Percentiles rank a stretch among this genome's conserved stretches.
phyloP scores from a whole-genome alignment of 495 filamentous ascomycete genomes.

The Neurospora sp. region DNA sequence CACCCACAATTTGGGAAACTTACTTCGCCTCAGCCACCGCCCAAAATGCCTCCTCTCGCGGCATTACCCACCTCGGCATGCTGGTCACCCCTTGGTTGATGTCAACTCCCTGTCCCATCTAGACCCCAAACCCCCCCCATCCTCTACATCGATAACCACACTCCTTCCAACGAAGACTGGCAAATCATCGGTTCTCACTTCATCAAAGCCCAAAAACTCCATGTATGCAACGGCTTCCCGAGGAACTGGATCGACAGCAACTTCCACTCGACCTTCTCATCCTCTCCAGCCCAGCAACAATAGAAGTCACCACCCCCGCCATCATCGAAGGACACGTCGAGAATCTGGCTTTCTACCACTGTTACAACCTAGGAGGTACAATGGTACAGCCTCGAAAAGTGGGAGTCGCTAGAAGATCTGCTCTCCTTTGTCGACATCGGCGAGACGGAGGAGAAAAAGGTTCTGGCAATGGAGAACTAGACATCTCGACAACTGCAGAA shows the following conservation, averaged over 20 bases:
- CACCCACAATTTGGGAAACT: no score
- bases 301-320: not conserved
- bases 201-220: no score
- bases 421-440: not conserved
- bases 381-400: not conserved
- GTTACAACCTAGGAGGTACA: not conserved
- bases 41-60: no score
- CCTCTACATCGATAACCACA: no score
- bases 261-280: not conserved
- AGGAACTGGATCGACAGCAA: not conserved
- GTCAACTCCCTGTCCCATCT: no score
- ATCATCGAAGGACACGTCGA: not conserved
- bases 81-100: no score
- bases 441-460: not conserved
- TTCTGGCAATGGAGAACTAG: not conserved
- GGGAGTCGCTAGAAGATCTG: not conserved
- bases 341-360: not conserved
- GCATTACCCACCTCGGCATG: no score
- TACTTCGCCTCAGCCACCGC: no score
- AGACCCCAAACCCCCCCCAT: no score
- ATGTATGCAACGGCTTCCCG: no score
- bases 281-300: not conserved
- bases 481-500: not conserved
- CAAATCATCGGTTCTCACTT: no score
- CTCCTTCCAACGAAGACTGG: no score